A percentile compares a stretch with the other conserved stretches of the same genome.
phyloP scores from a whole-genome alignment of 2,329 filamentous ascomycete genomes.

The Pseudogymnoascus sp. region DNA sequence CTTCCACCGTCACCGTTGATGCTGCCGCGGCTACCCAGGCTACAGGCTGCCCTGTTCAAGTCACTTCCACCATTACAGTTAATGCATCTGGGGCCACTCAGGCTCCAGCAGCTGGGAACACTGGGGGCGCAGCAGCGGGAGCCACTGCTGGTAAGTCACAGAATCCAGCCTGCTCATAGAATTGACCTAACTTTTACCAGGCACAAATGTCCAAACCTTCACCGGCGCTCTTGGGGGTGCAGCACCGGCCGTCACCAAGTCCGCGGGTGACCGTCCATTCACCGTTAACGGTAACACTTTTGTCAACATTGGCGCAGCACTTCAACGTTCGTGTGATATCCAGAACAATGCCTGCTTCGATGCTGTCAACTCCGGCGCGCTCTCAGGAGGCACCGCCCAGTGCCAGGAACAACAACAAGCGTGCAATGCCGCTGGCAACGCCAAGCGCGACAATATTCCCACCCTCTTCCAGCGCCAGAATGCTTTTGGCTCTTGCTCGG shows the following conservation, averaged over 20 bases:
- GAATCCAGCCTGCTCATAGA: not conserved
- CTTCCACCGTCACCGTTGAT: not conserved
- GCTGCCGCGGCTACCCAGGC: conserved; percentile 9
- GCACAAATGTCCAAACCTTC: conserved; percentile 34
- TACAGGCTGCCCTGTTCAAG: not conserved
- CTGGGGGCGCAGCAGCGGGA: conserved; percentile 16
- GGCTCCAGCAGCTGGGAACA: conserved; percentile 10
- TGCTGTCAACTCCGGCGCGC: conserved; percentile 44
- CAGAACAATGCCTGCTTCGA: conserved; percentile 55
- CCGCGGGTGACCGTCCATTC: conserved; percentile 46
- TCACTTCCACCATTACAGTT: conserved; percentile 3
- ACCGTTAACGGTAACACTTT: conserved; percentile 51
- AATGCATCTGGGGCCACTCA: not conserved
- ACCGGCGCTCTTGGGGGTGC: conserved; percentile 44
- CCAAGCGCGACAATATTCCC: conserved; percentile 13
- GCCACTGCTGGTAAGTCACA: conserved; percentile 10
- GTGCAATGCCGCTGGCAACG: conserved; percentile 31
- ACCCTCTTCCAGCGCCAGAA: conserved; percentile 14
- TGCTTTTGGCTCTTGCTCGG: not conserved
- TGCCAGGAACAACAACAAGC: conserved; percentile 48
- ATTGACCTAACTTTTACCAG: not conserved
- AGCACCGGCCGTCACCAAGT: conserved; percentile 41
- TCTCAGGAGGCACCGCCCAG: conserved; percentile 38
- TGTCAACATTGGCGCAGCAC: conserved; percentile 46
- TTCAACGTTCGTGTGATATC: conserved; percentile 54